Evolutionary conservation across 768 basidiomycete genomes (phyloP).

Genomic region (Tulasnella sp.): DNA sequence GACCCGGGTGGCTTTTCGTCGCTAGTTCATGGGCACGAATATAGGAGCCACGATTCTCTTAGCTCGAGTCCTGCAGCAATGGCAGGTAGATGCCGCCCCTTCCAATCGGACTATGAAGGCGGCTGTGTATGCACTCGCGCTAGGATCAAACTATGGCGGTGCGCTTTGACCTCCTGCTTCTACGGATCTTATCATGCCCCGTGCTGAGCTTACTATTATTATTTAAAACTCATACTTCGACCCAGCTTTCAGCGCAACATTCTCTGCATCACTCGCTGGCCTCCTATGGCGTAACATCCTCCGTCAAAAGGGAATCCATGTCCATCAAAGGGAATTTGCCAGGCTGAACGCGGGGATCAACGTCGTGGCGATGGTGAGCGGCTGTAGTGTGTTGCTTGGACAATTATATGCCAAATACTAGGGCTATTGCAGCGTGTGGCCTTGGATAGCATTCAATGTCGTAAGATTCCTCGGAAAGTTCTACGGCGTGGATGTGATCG

Average conservation of each 20-base stretch:
- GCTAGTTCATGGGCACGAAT: constrained; percentile 64
- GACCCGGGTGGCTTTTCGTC: neutral
- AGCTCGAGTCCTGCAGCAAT: constrained; percentile 57
- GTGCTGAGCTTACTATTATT: neutral
- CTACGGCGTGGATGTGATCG: too few species aligned
- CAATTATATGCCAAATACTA: constrained; percentile 15
- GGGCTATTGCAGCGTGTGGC: too few species aligned
- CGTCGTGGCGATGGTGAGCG: constrained; percentile 14
- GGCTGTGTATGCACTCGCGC: constrained; percentile 44
- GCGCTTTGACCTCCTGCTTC: neutral
- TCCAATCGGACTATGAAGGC: constrained; percentile 9
- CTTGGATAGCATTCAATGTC: too few species aligned
- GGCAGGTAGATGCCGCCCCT: constrained; percentile 19
- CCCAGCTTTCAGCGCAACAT: constrained; percentile 71
- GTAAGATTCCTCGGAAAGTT: too few species aligned
- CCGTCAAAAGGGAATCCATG: constrained; percentile 52
- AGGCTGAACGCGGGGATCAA: constrained; percentile 14
- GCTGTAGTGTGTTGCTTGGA: constrained; percentile 16
- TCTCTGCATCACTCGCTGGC: constrained; percentile 79
- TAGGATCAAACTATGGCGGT: constrained; percentile 73
- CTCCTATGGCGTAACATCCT: constrained; percentile 74
- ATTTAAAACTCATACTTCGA: neutral
- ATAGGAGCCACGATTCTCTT: constrained; percentile 87
- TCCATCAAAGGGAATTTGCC: constrained; percentile 55
- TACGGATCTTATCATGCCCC: neutral